A percentile compares a stretch with the other conserved stretches of the same genome.
phyloP scores from a whole-genome alignment of 2,329 filamentous ascomycete species.

The Botrytis cinerea region DNA sequence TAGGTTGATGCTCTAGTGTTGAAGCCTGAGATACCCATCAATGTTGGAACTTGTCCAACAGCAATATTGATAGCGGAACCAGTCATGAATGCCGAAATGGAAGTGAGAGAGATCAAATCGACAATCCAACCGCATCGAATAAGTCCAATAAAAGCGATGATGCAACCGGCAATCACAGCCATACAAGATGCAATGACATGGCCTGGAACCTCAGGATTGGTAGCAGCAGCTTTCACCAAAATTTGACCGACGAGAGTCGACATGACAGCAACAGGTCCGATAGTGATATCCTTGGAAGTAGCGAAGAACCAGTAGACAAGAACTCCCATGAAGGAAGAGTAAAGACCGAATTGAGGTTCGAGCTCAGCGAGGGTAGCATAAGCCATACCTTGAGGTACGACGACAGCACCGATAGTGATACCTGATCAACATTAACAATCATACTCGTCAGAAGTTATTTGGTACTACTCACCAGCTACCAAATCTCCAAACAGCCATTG shows the following conservation, averaged over 20 bases:
- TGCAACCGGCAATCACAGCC: conserved; percentile 73
- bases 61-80: conserved; percentile 90
- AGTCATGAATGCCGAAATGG: conserved; percentile 95
- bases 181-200: conserved; percentile 77
- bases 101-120: conserved; percentile 86
- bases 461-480: conserved; percentile 67
- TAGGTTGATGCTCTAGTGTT: conserved; percentile 79
- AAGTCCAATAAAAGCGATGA: conserved; percentile 78
- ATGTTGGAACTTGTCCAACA: conserved; percentile 75
- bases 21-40: conserved; percentile 74
- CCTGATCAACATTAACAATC: conserved; percentile 44
- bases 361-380: conserved; percentile 84
- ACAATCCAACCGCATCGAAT: conserved; percentile 85
- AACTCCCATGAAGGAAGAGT: conserved; percentile 95
- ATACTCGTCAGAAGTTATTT: not conserved
- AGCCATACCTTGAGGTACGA: conserved; percentile 96
- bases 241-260: conserved; percentile 87
- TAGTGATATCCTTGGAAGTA: conserved; percentile 97
- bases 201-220: conserved; percentile 58
- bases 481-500: conserved; percentile 90
- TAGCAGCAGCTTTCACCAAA: conserved; percentile 61
- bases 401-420: conserved; percentile 71
- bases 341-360: conserved; percentile 80
- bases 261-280: conserved; percentile 95
- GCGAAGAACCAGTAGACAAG: conserved; percentile 97